Base-by-base conservation (phyloP, 2,329 filamentous ascomycete genomes). In the Capronia americana region DNA sequence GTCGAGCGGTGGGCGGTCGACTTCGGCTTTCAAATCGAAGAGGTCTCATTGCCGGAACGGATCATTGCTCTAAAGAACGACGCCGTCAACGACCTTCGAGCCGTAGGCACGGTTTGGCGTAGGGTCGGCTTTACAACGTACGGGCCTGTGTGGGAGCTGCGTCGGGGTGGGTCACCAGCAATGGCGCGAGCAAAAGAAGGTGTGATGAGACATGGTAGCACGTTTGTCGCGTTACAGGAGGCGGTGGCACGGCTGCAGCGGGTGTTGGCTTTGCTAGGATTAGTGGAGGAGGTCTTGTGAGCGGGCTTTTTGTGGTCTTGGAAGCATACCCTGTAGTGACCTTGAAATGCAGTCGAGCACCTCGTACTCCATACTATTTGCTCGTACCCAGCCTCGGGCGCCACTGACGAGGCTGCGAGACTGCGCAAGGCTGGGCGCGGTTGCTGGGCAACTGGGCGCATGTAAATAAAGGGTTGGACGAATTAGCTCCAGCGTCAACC, bases 211-310 rank as follows among this genome's bases (percentile, higher is more conserved):
- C 24, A 59, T 28, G 41, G 30, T 26, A 17, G 11, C 44, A 48
- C 17, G 44, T 10, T 59, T 24, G 46, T 60, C 10, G 50, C 53
- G 34, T 50, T 58, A 14, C 26, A 48, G 26, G 23, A 5, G 50
- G 65, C 55, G 30, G 57, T 57, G 58, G 61, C n/a, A 38, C 56
- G 50, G 24, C n/a, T 67, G 57, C 56, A 57, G 51, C 34, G n/a
- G n/a, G 61, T 44, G 57, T 55, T 67, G 55, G 61, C 28, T 12
- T 28, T 64, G n/a, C 38, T 67, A 53, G 65, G 65, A 8, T 41
- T 67, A 17, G 28, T 57, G 24, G 41, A 61, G 23, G 60, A 54
- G 41, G 23, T 20, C 28, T 61, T 51, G 48, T 61, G 48, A 61
- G 58, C 30, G 55, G 30, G n/a, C 11, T 48, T 34, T n/a, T 28